phyloP scores from a whole-genome alignment of 768 basidiomycete species.

The Scleroderma bovista region DNA sequence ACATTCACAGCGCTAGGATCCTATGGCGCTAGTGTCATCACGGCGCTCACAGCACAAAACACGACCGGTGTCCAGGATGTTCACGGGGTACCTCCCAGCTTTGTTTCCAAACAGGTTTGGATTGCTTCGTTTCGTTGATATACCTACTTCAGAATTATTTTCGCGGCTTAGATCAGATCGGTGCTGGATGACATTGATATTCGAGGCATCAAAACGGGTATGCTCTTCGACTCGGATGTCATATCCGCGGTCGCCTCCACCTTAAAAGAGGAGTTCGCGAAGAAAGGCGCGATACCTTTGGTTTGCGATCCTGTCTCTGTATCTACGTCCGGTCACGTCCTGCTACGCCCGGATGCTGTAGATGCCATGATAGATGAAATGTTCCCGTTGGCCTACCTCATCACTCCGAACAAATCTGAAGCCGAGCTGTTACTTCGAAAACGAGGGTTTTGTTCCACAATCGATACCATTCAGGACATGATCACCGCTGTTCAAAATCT shows the following conservation, averaged over 20 bases:
- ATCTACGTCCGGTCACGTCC: constrained; percentile 80
- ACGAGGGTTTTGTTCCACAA: constrained; percentile 22
- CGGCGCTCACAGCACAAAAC: constrained; percentile 88
- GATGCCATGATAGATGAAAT: constrained; percentile 52
- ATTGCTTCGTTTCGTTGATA: not conserved
- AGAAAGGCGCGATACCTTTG: constrained; percentile 40
- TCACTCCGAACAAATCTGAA: constrained; percentile 86
- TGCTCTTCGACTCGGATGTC: constrained; percentile 65
- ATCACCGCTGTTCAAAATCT: constrained; percentile 48
- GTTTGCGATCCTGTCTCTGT: constrained; percentile 91
- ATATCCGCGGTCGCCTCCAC: constrained; percentile 46
- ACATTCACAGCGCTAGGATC: constrained; percentile 74
- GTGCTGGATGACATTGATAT: constrained; percentile 70
- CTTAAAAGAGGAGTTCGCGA: constrained; percentile 39
- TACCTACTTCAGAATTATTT: not conserved
- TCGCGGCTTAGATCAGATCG: constrained; percentile 49
- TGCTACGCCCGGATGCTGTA: constrained; percentile 66
- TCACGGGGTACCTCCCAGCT: constrained; percentile 59
- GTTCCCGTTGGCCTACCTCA: constrained; percentile 61
- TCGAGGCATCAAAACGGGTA: constrained; percentile 81
- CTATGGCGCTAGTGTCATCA: constrained; percentile 78
- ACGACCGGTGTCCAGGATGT: constrained; percentile 78
- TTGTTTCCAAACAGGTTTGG: constrained; percentile 70
- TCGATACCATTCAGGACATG: constrained; percentile 55
- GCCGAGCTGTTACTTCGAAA: constrained; percentile 61